Evolutionary conservation across 2,329 filamentous ascomycete genomes (phyloP).

Genomic region (Xylariaceae sp.): DNA sequence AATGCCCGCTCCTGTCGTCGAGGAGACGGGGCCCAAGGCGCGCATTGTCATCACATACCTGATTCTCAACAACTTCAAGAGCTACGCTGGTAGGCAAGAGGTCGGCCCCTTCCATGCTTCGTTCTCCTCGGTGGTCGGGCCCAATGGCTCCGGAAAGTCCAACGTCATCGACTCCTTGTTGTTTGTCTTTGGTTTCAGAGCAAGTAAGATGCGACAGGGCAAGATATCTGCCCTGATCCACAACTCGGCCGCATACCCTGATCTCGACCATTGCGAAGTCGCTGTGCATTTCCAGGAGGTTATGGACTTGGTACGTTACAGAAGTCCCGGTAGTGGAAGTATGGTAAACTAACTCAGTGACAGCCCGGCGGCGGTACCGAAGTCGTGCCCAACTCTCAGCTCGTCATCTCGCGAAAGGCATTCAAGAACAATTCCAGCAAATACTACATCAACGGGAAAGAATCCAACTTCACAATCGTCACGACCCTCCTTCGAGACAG

Average conservation of each 20-base stretch:
- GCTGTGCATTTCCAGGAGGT: slow-evolving; percentile 96
- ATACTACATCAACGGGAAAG: slow-evolving; percentile 90
- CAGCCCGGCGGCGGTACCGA: slow-evolving; percentile 67
- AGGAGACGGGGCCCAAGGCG: slow-evolving; percentile 71
- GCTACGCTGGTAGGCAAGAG: slow-evolving; percentile 90
- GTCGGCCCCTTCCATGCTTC: slow-evolving; percentile 96
- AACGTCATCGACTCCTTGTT: slow-evolving; percentile 97
- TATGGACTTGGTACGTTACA: slow-evolving; percentile 62
- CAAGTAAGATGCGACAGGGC: slow-evolving; percentile 98
- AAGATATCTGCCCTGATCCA: slow-evolving; percentile 98
- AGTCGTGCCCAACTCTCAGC: slow-evolving; percentile 73
- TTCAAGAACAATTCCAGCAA: slow-evolving; percentile 99
- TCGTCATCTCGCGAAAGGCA: slow-evolving; percentile 84
- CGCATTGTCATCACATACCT: slow-evolving; percentile 91
- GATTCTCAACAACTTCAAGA: slow-evolving; percentile 95
- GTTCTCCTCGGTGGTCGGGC: slow-evolving; percentile 95
- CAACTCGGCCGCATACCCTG: slow-evolving; percentile 82
- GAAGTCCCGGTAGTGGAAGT: background rate
- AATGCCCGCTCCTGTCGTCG: slow-evolving; percentile 59
- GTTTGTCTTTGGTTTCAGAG: slow-evolving; percentile 98
- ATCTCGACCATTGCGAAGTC: slow-evolving; percentile 88
- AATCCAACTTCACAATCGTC: slow-evolving; percentile 87
- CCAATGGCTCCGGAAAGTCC: slow-evolving; percentile 96
- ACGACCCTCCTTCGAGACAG: slow-evolving; percentile 80
- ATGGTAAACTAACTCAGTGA: slow-evolving; percentile 23